These are phyloP conservation scores for Plasmodium knowlesi DNA, from an alignment of 169 alveolate species.

Conservation along the genomic window DNA sequence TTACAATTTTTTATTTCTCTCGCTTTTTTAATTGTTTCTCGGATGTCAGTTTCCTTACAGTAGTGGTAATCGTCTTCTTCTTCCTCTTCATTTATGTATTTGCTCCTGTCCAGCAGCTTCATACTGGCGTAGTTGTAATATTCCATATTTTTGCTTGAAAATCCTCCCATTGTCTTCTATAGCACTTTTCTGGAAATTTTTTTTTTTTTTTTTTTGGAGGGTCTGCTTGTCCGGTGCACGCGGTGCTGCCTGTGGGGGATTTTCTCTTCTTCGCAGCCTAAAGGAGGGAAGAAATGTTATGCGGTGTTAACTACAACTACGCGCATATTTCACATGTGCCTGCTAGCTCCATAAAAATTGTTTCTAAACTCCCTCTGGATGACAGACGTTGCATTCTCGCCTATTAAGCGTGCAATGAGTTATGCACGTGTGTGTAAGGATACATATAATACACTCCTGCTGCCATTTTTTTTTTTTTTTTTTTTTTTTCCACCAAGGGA, in stretches of 20 bases:
- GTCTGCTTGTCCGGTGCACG: background rate
- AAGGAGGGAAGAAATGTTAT: background rate
- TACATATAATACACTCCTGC: background rate
- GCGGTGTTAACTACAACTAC: background rate
- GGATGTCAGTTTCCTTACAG: slow-evolving; percentile 27
- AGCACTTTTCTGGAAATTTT: background rate
- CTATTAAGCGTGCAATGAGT: background rate
- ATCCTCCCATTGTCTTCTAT: slow-evolving; percentile 34
- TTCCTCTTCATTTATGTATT: slow-evolving; percentile 22
- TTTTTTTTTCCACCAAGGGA: background rate
- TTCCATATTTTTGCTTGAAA: slow-evolving; percentile 42
- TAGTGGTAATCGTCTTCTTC: background rate
- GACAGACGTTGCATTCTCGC: slow-evolving; percentile 49
- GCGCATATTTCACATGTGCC: background rate
- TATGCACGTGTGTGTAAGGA: background rate
- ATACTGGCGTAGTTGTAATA: slow-evolving; percentile 59
- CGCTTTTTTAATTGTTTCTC: slow-evolving; percentile 33
- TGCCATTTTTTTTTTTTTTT: background rate
- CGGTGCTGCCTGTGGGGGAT: background rate
- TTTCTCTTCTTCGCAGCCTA: background rate
- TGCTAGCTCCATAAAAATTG: too few relatives aligned
- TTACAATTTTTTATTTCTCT: slow-evolving; percentile 37
- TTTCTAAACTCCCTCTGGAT: background rate
- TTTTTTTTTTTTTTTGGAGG: too few relatives aligned
- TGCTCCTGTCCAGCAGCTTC: slow-evolving; percentile 19